phyloP scores from a whole-genome alignment of 2,329 filamentous ascomycete species.

The Paraphaeosphaeria sporulosa region DNA sequence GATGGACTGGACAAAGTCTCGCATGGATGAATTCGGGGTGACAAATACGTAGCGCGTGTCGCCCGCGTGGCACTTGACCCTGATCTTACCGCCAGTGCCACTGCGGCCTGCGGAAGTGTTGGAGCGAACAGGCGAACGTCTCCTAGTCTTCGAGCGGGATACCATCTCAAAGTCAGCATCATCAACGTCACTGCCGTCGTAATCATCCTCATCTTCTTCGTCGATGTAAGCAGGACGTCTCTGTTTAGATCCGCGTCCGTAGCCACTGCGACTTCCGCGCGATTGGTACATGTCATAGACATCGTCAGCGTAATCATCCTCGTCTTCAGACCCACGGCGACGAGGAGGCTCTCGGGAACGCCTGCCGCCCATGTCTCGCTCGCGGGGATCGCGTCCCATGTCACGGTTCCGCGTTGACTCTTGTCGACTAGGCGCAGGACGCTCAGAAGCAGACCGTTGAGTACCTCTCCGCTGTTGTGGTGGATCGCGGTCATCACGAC shows the following conservation, averaged over 20 bases:
- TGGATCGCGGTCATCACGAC: slow-evolving; percentile 43
- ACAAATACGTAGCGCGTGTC: slow-evolving; percentile 96
- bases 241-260: slow-evolving; percentile 45
- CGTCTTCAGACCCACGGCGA: slow-evolving; percentile 53
- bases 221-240: slow-evolving; percentile 72
- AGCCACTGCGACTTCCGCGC: slow-evolving; percentile 36
- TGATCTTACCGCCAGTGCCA: slow-evolving; percentile 69
- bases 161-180: slow-evolving; percentile 84
- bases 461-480: slow-evolving; percentile 45
- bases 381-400: slow-evolving; percentile 21
- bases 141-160: slow-evolving; percentile 53
- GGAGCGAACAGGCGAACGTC: slow-evolving; percentile 53
- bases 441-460: slow-evolving; percentile 54
- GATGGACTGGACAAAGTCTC: slow-evolving; percentile 79
- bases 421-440: slow-evolving; percentile 48
- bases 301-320: slow-evolving; percentile 68
- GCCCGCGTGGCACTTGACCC: slow-evolving; percentile 86
- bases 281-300: slow-evolving; percentile 70
- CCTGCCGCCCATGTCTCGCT: slow-evolving; percentile 8
- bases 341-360: slow-evolving; percentile 25
- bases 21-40: slow-evolving; percentile 73
- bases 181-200: slow-evolving; percentile 75
- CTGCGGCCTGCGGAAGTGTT: slow-evolving; percentile 59
- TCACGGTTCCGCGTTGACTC: slow-evolving; percentile 44
- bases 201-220: slow-evolving; percentile 79